Evolutionary conservation across 2,329 filamentous ascomycete genomes (phyloP), one percentile per base, ranked within the genome.

Genomic region (Clarireedia homoeocarpa): DNA sequence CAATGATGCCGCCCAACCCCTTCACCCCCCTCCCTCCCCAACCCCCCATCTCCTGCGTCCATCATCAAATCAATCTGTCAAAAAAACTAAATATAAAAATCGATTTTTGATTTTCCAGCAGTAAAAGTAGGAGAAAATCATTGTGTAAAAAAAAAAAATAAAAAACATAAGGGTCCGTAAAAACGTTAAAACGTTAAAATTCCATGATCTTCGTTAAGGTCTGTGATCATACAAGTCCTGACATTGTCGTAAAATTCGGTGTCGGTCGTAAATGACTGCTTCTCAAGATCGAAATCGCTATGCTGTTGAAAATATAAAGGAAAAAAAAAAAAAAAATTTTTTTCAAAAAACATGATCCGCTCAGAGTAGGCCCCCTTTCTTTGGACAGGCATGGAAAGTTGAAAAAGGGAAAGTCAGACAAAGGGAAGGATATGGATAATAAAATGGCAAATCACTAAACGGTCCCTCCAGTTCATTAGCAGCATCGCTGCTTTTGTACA

Each of bases 201-300:
- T 63, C 63, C 63, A 63, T 66, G 61, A 66, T 65, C 60, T 46
- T 65, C 65, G 52, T 66, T 66, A 58, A 53, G 53, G 49, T 42
- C 51, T 63, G 61, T 61, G 61, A 61, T 65, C 64, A 58, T 66
- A 66, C 64, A 66, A 55, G 57, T 62, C 59, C 55, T 56, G 58
- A 53, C 56, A 52, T 46, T 46, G 51, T 62, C 61, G 60, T 65
- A 56, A 53, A 46, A 56, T n/a, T n/a, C 17, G 15, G 17, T n/a
- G 39, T 5, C 10, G 39, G 63, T 63, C 63, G 60, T 67, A 64
- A 60, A 59, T 60, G 59, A 60, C 61, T 58, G 58, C 2, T 42
- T 20, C 39, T 20, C 39, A 42, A 42, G 39, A 42, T n/a, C 17
- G 39, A 42, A 44, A 59, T 65, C 65, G 65, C 64, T 66, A 65